phyloP scores from a whole-genome alignment of 176 grass and related monocot genomes.

The Cymbopogon citratus region DNA sequence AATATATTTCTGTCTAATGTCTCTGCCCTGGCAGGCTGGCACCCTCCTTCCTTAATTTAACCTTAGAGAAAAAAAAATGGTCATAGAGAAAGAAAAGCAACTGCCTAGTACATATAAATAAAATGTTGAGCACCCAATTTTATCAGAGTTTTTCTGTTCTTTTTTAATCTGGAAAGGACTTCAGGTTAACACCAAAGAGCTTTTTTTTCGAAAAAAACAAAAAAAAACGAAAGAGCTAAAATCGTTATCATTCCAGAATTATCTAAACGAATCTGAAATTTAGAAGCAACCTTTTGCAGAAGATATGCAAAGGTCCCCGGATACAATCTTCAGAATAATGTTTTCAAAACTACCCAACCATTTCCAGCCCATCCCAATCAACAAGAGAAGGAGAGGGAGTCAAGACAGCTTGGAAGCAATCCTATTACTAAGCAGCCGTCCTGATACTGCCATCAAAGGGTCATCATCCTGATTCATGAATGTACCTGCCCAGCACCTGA shows the following conservation, averaged over 20 bases:
- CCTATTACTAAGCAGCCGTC: neutral
- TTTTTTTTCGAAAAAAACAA: neutral
- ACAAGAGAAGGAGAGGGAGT: neutral
- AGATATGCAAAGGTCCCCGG: neutral
- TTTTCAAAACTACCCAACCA: neutral
- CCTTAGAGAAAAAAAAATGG: neutral
- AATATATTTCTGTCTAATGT: neutral
- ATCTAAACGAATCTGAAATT: neutral
- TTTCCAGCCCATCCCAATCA: constrained; percentile 1
- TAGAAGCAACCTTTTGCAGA: neutral
- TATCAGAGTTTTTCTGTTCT: neutral
- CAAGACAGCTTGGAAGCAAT: neutral
- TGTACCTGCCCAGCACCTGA: neutral
- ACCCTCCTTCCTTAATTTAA: neutral
- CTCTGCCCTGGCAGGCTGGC: neutral
- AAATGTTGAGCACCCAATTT: neutral
- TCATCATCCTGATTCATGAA: too few species aligned
- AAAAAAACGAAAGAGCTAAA: neutral
- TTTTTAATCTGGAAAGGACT: neutral
- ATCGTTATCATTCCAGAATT: neutral
- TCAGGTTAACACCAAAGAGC: neutral
- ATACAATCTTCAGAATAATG: neutral
- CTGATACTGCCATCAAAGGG: neutral
- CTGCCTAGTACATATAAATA: neutral
- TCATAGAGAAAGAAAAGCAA: neutral